Evolutionary conservation across 1,284 basidiomycete genomes (phyloP), one percentile per base, ranked within the genome.

Genomic region (Leccinum glutinopallens): DNA sequence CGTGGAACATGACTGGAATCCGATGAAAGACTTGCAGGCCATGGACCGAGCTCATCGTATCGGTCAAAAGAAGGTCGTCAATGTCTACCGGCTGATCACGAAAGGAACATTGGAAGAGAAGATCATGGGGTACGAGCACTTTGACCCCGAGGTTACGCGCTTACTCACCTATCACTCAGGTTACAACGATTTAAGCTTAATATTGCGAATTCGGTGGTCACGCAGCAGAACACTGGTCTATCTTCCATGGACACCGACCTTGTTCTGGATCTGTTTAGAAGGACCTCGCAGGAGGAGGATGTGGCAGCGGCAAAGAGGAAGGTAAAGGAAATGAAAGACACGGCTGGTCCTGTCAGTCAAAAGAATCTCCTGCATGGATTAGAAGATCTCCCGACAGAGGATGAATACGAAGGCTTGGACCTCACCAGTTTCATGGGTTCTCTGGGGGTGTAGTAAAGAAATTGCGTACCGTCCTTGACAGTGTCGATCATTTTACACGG

Each of bases 1-100:
- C 73, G 95, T 99, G 58, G 97, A 99, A 77, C 97, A 99, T 76
- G 97, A 99, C 77, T 99, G 97, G 97, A 99, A 99, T 77, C 97
- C 97, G 19, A 98, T 97, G 96, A 98, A 98, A 78, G 97, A 99
- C 80, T 80, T 99, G 12, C 97, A 99, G 76, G 97, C 97, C 6
- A 99, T 99, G 97, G 97, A 99, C 76, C 88, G 97, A 63, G 97
- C 97, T 1, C 97, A 99, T 80, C 91, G 97, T 63, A 90, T 99
- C 35, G 97, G 97, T 4, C 97, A 99, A 81, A 99, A 98, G 82
- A 96, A 96, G 78, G 96, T 98, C 15, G 97, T 99, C 56, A 99
- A 98, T 72, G 97, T 99, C 5, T 99, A 99, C 80, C 90, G 97
- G 17, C 80, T 99, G 63, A 96, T 99, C 73, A 99, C 96, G 13